Evolutionary conservation across 2,329 filamentous ascomycete species (phyloP), one percentile per base, ranked within the genome.

Genomic region (Aspergillus fumigatiaffinis): DNA sequence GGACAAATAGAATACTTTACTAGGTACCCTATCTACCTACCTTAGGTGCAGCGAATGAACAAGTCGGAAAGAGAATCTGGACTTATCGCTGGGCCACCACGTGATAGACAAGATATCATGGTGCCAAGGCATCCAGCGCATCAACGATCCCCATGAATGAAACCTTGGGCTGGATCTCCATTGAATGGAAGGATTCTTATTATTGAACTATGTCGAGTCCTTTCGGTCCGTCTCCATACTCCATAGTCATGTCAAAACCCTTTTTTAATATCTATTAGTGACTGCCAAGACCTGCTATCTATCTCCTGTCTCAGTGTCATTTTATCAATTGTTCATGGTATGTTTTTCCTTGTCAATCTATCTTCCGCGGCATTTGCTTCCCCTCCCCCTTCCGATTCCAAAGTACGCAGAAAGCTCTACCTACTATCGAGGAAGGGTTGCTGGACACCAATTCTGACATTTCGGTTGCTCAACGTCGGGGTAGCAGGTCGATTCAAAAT

Each of bases 31-130:
- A 12, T 4, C 28, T 29, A 38, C 32, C 32, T 38, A 23, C 23
- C 3, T 23, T 17, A 35, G 29, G 14, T 38, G 14, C 32, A 38
- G 14, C 32, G 47, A 42, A 57, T 53, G 50, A 5, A 25, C 23
- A 21, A n/a, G 79, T 83, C 6, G 81, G 71, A 59, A 42, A 17
- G 23, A 59, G 38, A 29, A 10, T 25, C 28, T 20, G 42, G 44
- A 38, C 60, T 59, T 63, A 60, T 62, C 55, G n/a, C 14, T 17
- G 48, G 25, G 23, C 23, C 26, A 46, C 53, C 65, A 67, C 65
- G 63, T 65, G 65, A 63, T 54, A 41, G 26, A 26, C 52, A 29
- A 44, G 55, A 46, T 38, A 55, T 53, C 49, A 28, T 55, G 56
- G 59, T 56, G 60, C 59, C 56, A 56, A 61, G 60, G 57, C 59